Base-by-base conservation (phyloP, 78 protist species). In the Dictyostelium firmibasis region DNA sequence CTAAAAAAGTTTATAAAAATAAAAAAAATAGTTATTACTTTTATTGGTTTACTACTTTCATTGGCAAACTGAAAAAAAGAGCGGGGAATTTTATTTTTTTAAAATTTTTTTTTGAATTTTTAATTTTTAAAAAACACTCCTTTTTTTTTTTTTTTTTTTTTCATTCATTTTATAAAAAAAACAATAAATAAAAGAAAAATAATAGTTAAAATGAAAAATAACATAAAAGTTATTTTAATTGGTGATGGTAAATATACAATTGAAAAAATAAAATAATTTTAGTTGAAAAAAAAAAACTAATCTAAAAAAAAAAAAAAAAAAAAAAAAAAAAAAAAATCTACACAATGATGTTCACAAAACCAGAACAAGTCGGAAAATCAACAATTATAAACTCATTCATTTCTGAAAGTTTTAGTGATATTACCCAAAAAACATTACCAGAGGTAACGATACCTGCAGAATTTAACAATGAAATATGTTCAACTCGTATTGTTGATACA, bases 351-450 rank as follows among this genome's bases (percentile, higher is more conserved):
- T 31, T 69, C 0, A n/a, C 23, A 57, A 38, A 3, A 20, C 27
- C 43, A 88, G 94, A 78, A 38, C 33, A 43, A 13, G 94, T 89
- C 41, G 94, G 94, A 23, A 89, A 89, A 69, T 33, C 87, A 23
- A 89, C 74, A 9, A 81, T 89, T 23, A 89, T 89, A 23, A 38
- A 43, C 20, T 81, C 94, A 47, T 81, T 81, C 3, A 75, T 89
- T 23, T 62, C 13, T 29, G 87, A 44, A 36, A 13, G 35, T 4
- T 89, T 89, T 47, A 75, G 36, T 14, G 87, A 89, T 11, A 41
- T 6, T 23, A 62, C 50, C 18, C 87, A 47, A 89, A 60, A 47
- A 33, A 18, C 72, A 3, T 53, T 89, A 69, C 94, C 94, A 47
- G 94, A 89, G n/a, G 50, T 89, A 9, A 89, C 83, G 0, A 60